These are phyloP conservation scores for Thecamonas trahens DNA, from an alignment of 78 protist genomes.

Conservation along the genomic window DNA sequence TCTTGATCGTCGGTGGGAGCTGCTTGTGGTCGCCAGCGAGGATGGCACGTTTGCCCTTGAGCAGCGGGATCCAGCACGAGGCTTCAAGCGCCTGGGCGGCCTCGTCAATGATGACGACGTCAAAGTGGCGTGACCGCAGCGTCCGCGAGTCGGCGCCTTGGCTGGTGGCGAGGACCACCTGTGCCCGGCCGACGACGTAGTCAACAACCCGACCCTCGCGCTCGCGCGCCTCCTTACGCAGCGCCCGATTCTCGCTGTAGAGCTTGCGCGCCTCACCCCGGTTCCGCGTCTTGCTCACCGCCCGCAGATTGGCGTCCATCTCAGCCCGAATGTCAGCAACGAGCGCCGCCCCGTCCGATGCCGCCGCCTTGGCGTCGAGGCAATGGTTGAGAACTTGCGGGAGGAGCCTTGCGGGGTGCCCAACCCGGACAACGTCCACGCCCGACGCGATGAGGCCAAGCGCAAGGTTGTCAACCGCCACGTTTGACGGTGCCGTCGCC, in stretches of 20 bases:
- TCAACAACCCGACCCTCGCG: not conserved
- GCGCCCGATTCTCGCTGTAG: not conserved
- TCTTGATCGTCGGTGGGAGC: constrained; percentile 38
- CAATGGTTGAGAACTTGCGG: not conserved
- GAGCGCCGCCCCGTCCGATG: constrained; percentile 4
- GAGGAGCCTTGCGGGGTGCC: constrained; percentile 46
- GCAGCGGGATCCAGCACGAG: not conserved
- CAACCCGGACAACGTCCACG: constrained; percentile 24
- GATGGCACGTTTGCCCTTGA: not conserved
- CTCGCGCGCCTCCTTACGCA: not conserved
- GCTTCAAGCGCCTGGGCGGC: constrained; percentile 24
- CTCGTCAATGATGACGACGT: constrained; percentile 25
- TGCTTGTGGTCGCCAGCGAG: constrained; percentile 37
- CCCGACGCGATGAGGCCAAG: not conserved
- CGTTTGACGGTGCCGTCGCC: constrained; percentile 37
- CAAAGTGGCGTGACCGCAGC: no score
- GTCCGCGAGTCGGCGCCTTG: not conserved
- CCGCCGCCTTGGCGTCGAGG: constrained; percentile 8
- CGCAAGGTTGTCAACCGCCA: constrained; percentile 26
- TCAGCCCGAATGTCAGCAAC: constrained; percentile 5
- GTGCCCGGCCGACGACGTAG: not conserved
- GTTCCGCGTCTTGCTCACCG: not conserved
- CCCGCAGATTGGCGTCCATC: not conserved
- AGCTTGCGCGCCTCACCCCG: not conserved
- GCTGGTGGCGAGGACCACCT: not conserved